Conservation (phyloP, 2,329 filamentous ascomycete species). For the Sphaerulina populicola region DNA sequence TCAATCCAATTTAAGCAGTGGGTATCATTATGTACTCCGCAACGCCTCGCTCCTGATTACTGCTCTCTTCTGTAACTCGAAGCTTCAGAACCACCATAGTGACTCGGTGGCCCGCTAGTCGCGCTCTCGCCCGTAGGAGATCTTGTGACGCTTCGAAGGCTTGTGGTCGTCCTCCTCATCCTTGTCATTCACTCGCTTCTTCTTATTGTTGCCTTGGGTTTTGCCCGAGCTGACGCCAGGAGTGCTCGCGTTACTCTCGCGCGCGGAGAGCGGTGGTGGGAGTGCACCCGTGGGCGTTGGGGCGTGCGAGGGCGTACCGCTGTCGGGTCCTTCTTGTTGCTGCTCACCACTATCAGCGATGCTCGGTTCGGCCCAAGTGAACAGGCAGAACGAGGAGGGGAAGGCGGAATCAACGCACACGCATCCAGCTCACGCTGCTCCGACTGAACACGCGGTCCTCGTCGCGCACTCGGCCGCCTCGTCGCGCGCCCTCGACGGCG, state of each 20-base stretch:
- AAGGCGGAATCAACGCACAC: slow-evolving; percentile 17
- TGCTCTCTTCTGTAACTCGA: no score
- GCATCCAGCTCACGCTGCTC: slow-evolving; percentile 33
- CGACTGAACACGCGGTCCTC: slow-evolving; percentile 61
- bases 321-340: slow-evolving; percentile 29
- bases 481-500: slow-evolving; percentile 54
- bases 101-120: no score
- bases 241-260: slow-evolving; percentile 40
- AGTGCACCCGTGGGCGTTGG: slow-evolving; percentile 42
- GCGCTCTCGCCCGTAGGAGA: slow-evolving; percentile 41
- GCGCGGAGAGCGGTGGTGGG: slow-evolving; percentile 34
- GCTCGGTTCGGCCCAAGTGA: not conserved
- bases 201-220: slow-evolving; percentile 40
- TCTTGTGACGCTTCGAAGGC: slow-evolving; percentile 42
- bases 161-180: slow-evolving; percentile 43
- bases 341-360: slow-evolving; percentile 9
- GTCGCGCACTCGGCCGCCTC: slow-evolving; percentile 55
- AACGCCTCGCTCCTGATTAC: not conserved
- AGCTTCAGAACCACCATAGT: no score
- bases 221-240: slow-evolving; percentile 32
- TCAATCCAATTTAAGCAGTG: no score
- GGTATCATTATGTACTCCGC: not conserved
- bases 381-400: not conserved
- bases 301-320: slow-evolving; percentile 40
- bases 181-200: slow-evolving; percentile 35